Evolutionary conservation across 768 basidiomycete species (phyloP).

Genomic region (Hypholoma sublateritium): DNA sequence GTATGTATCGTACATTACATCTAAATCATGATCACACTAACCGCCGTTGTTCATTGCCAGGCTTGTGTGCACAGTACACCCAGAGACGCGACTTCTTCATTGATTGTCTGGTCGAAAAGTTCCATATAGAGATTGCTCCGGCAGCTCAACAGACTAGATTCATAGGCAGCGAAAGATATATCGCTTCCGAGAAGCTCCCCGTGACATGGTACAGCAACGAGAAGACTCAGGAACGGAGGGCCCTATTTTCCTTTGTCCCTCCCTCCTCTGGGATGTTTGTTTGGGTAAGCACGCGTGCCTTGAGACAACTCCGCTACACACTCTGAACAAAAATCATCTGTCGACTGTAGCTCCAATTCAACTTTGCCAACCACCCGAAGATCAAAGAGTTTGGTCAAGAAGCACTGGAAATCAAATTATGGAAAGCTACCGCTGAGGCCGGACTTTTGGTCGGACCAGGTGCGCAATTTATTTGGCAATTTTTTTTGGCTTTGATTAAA

Average conservation of each 20-base stretch:
- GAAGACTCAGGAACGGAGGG: conserved; percentile 11
- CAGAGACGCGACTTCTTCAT: conserved; percentile 61
- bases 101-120: conserved; percentile 62
- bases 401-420: conserved; percentile 58
- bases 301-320: no score
- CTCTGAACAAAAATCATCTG: background rate
- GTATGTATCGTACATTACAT: conserved; percentile 25
- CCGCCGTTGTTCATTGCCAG: conserved; percentile 25
- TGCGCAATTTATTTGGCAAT: background rate
- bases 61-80: conserved; percentile 54
- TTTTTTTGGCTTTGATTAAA: no score
- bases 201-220: conserved; percentile 4
- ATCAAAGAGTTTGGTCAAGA: conserved; percentile 36
- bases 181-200: conserved; percentile 38
- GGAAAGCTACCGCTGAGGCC: conserved; percentile 55
- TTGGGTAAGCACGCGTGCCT: conserved; percentile 47
- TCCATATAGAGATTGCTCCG: conserved; percentile 49
- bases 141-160: conserved; percentile 23
- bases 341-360: conserved; percentile 50
- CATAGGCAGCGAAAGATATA: conserved; percentile 42
- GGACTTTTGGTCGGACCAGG: conserved; percentile 70
- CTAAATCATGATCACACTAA: background rate
- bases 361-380: conserved; percentile 57
- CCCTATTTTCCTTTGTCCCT: conserved; percentile 66
- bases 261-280: conserved; percentile 85